A percentile compares a stretch with the other conserved stretches of the same genome.
These are phyloP conservation scores for Boletus mariae DNA, from an alignment of 1,284 basidiomycete genomes.

Conservation along the genomic window DNA sequence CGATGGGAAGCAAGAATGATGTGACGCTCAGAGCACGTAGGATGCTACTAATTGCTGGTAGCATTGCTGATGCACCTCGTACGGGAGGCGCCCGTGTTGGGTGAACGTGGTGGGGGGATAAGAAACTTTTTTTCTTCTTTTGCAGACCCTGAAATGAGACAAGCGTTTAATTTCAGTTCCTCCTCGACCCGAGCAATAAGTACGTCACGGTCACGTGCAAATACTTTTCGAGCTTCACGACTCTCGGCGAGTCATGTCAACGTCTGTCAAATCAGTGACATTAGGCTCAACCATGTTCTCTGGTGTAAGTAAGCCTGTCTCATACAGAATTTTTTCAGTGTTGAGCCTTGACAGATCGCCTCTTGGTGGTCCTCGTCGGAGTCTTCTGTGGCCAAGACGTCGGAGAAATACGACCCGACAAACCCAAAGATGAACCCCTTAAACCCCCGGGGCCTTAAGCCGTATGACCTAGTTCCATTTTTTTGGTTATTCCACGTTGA, in stretches of 20 bases:
- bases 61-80: slow-evolving; percentile 7
- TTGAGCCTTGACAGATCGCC: slow-evolving; percentile 30
- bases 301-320: slow-evolving; percentile 15
- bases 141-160: not conserved
- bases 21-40: slow-evolving; percentile 11
- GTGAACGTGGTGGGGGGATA: not conserved
- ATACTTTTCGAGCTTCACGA: no score
- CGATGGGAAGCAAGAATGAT: slow-evolving; percentile 15
- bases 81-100: not conserved
- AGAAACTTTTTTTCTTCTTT: not conserved
- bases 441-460: slow-evolving; percentile 88
- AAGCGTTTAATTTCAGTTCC: not conserved
- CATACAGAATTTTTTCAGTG: slow-evolving; percentile 12
- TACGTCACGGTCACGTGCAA: not conserved
- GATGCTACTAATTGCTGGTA: not conserved
- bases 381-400: slow-evolving; percentile 24
- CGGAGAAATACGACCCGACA: slow-evolving; percentile 56
- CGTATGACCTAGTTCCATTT: slow-evolving; percentile 53
- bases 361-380: slow-evolving; percentile 42
- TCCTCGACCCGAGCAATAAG: not conserved
- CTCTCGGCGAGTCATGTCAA: not conserved
- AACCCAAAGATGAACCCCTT: slow-evolving; percentile 75
- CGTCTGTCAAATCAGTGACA: not conserved
- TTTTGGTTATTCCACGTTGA: not conserved
- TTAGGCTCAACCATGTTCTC: slow-evolving; percentile 20